Conservation (phyloP, 345 rosid genomes). For the Lagerstroemia speciosa region DNA sequence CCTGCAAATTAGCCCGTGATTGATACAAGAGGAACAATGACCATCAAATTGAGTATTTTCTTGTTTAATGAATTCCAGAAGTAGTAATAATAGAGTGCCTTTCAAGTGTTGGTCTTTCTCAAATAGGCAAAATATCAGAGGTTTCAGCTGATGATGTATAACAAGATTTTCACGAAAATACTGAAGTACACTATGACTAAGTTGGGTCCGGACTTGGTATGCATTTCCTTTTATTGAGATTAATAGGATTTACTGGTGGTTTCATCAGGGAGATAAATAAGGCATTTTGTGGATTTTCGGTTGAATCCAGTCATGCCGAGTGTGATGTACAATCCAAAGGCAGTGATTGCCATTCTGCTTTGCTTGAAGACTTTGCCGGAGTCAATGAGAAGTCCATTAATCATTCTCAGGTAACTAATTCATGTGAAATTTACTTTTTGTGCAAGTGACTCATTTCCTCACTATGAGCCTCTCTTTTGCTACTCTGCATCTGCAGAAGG, state of each 20-base stretch:
- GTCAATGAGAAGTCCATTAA: conserved; percentile 13
- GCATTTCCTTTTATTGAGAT: not conserved
- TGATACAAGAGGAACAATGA: not conserved
- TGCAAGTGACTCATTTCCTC: not conserved
- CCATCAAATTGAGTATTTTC: not conserved
- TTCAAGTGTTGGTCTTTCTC: not conserved
- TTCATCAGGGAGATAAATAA: conserved; percentile 71
- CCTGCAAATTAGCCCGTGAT: not conserved
- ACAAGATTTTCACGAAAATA: not conserved
- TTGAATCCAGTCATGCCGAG: conserved; percentile 33
- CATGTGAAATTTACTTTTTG: not conserved
- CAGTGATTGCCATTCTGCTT: conserved; percentile 16
- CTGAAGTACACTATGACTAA: not conserved
- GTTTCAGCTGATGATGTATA: not conserved
- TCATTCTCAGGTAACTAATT: conserved; percentile 17
- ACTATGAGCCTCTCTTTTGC: not conserved
- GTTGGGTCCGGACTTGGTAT: not conserved
- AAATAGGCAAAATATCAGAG: not conserved
- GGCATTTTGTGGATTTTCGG: conserved; percentile 82
- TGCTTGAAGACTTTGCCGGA: conserved; percentile 17
- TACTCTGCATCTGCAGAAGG: conserved; percentile 10
- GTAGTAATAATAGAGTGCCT: not conserved
- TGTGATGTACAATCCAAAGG: conserved; percentile 25
- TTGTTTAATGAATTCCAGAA: not conserved
- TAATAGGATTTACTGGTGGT: conserved; percentile 15